A percentile compares a stretch with the other conserved stretches of the same genome.
These are phyloP conservation scores for Leccinum fallax DNA, from an alignment of 1,284 basidiomycete species.

Conservation along the genomic window DNA sequence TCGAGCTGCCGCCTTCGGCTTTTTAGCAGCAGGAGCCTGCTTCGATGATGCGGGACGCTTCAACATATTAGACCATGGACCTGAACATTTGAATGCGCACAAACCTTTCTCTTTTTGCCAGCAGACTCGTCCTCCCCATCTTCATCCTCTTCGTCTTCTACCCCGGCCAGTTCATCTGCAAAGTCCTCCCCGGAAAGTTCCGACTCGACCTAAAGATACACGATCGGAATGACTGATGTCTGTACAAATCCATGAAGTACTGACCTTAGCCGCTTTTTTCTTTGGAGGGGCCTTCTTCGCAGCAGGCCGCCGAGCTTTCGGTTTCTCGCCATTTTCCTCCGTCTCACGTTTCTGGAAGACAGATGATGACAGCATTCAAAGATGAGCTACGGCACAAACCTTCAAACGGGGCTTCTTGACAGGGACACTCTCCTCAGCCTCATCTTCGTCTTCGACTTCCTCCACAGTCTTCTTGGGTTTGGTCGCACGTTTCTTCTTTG, in stretches of 20 bases:
- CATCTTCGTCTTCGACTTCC: conserved; percentile 45
- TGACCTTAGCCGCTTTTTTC: conserved; percentile 40
- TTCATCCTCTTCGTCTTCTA: conserved; percentile 35
- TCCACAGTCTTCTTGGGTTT: conserved; percentile 42
- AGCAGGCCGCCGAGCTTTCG: conserved; percentile 33
- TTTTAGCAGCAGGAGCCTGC: conserved; percentile 27
- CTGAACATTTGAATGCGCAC: neutral
- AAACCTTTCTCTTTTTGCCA: conserved; percentile 37
- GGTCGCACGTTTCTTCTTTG: conserved; percentile 40
- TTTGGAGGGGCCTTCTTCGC: conserved; percentile 32
- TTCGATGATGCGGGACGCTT: conserved; percentile 32
- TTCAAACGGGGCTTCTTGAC: conserved; percentile 44
- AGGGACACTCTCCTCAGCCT: conserved; percentile 39
- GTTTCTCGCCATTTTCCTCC: conserved; percentile 43
- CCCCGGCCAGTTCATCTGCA: conserved; percentile 30
- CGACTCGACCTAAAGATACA: conserved; percentile 30
- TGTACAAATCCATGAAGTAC: conserved; percentile 8
- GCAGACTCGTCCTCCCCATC: conserved; percentile 28
- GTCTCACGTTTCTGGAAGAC: conserved; percentile 40
- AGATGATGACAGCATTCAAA: conserved; percentile 13
- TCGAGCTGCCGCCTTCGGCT: conserved; percentile 29
- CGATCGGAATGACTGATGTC: neutral
- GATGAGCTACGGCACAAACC: conserved; percentile 28
- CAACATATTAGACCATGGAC: conserved; percentile 18
- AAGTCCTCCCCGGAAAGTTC: conserved; percentile 37